Percentiles rank a stretch among this genome's conserved stretches.
Conservation (phyloP, 139 green algal genomes). For the Chlorella sp. region DNA sequence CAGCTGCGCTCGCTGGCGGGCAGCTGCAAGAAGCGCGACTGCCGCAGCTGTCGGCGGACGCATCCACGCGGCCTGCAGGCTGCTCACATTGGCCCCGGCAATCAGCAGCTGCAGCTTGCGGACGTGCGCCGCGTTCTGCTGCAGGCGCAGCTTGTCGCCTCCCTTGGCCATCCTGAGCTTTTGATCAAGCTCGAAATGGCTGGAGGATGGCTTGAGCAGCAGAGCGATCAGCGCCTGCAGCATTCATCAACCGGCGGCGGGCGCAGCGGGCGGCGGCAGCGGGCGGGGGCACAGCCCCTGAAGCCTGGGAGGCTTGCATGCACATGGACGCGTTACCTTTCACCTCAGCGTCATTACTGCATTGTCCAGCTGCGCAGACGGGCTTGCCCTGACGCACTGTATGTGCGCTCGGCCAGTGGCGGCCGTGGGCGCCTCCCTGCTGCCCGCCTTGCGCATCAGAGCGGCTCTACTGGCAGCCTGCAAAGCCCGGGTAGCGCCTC, state of each 20-base stretch:
- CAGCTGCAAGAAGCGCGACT: neutral
- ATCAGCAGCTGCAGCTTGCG: conserved; percentile 44
- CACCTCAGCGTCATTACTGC: too few relatives aligned
- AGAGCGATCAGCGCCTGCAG: neutral
- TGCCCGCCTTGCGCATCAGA: neutral
- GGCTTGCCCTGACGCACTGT: neutral
- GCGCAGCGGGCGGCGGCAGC: neutral
- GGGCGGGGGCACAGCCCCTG: neutral
- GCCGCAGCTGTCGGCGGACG: neutral
- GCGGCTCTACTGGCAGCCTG: neutral
- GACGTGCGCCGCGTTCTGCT: conserved; percentile 65
- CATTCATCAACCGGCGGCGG: neutral
- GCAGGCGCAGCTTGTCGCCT: conserved; percentile 73
- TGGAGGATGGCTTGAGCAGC: neutral
- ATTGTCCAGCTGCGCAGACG: neutral
- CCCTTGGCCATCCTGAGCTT: conserved; percentile 70
- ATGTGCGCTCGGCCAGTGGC: neutral
- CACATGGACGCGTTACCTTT: too few relatives aligned
- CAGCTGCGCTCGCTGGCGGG: neutral
- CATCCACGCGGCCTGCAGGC: too few relatives aligned
- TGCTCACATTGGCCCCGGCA: conserved; percentile 46
- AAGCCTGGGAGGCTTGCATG: neutral
- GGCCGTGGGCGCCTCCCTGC: neutral
- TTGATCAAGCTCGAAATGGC: neutral
- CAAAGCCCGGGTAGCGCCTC: too few relatives aligned